These are phyloP conservation scores for Silene latifolia DNA, from an alignment of 148 eudicot genomes.

Conservation along the genomic window DNA sequence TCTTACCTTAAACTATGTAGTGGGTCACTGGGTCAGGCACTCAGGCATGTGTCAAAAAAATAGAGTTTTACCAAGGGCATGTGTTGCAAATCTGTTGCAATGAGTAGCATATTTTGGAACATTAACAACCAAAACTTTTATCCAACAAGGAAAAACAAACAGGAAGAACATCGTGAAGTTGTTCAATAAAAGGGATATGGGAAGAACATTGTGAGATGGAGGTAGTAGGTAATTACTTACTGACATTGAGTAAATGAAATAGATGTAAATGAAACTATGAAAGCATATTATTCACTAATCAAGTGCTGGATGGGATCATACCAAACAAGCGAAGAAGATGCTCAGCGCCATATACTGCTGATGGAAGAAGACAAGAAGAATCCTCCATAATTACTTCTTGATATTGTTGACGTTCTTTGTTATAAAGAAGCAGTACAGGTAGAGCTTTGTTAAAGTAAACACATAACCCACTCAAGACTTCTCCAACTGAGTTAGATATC, in stretches of 20 bases:
- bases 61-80: too few species aligned
- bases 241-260: neutral
- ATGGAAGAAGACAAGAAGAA: slow-evolving; percentile 35
- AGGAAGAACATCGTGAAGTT: too few species aligned
- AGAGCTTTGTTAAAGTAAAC: slow-evolving; percentile 62
- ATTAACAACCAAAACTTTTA: too few species aligned
- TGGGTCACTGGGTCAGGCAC: too few species aligned
- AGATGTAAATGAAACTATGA: neutral
- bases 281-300: slow-evolving; percentile 1
- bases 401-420: slow-evolving; percentile 55
- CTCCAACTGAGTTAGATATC: slow-evolving; percentile 41
- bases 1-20: too few species aligned
- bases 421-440: slow-evolving; percentile 54
- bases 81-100: too few species aligned
- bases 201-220: neutral
- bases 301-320: slow-evolving; percentile 15
- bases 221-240: neutral
- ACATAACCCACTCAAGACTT: slow-evolving; percentile 52
- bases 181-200: neutral
- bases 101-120: too few species aligned
- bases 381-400: slow-evolving; percentile 34
- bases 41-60: too few species aligned
- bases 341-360: slow-evolving; percentile 60
- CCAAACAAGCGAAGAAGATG: slow-evolving; percentile 22
- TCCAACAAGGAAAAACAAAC: too few species aligned